These are phyloP conservation scores for Solanum bulbocastanum DNA, from an alignment of 257 asterid species.

Conservation along the genomic window DNA sequence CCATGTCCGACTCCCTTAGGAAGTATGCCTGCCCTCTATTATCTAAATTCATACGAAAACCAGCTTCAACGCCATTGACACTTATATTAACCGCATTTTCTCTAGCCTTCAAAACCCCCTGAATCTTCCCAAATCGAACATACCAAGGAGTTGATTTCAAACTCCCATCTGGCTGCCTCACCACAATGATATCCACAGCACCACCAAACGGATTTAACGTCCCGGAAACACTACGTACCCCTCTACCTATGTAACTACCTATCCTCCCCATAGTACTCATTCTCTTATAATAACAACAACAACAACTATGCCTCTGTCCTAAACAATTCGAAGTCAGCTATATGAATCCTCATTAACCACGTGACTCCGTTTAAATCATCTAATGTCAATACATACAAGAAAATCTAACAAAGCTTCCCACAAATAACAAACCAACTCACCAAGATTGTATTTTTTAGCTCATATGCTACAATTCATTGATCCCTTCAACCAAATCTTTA, in stretches of 20 bases:
- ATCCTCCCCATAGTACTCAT: conserved; percentile 70
- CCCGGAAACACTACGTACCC: conserved; percentile 8
- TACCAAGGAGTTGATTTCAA: conserved; percentile 20
- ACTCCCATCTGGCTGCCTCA: conserved; percentile 14
- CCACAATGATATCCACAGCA: conserved; percentile 20
- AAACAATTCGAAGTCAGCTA: not conserved
- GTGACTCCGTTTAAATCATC: not conserved
- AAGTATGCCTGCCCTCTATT: conserved; percentile 61
- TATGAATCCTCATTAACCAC: not conserved
- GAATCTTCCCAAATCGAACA: conserved; percentile 17
- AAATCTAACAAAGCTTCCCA: not conserved
- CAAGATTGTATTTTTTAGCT: not conserved
- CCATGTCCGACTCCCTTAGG: conserved; percentile 38
- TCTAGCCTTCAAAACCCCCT: conserved; percentile 41
- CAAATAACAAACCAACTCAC: conserved; percentile 3
- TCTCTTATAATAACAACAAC: not conserved
- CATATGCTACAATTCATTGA: not conserved
- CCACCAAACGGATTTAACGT: conserved; percentile 31
- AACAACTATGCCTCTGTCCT: not conserved
- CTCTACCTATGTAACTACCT: conserved; percentile 45
- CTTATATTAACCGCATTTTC: conserved; percentile 52
- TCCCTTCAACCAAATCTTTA: not conserved
- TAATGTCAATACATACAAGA: not conserved
- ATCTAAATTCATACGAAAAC: conserved; percentile 55
- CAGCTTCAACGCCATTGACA: conserved; percentile 54